Evolutionary conservation across 805 yeast species (phyloP).

Genomic region (Pichia thaimueangensis): DNA sequence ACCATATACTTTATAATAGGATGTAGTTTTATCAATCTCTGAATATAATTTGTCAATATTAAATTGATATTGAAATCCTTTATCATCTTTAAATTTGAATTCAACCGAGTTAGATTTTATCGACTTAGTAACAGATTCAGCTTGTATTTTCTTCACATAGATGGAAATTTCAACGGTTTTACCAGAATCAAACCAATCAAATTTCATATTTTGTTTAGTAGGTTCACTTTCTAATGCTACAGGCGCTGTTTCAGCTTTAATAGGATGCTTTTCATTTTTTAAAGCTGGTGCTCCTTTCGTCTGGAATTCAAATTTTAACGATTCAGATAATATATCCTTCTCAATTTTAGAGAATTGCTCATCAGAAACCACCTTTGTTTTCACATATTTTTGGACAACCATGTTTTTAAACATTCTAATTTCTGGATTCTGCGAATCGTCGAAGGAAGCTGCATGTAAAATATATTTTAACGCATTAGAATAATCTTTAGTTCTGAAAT

Average conservation of each 20-base stretch:
- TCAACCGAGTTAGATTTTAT: conserved; percentile 32
- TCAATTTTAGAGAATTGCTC: conserved; percentile 5
- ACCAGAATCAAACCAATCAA: conserved; percentile 72
- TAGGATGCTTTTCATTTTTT: too few relatives aligned
- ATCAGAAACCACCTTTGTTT: conserved; percentile 30
- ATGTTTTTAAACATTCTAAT: conserved; percentile 42
- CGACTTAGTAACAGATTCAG: conserved; percentile 38
- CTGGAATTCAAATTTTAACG: background rate
- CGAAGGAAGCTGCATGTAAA: conserved; percentile 35
- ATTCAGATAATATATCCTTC: background rate
- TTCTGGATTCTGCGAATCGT: conserved; percentile 38
- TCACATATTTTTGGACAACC: conserved; percentile 28
- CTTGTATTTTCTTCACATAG: conserved; percentile 60
- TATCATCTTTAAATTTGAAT: conserved; percentile 42
- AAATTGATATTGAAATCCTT: conserved; percentile 47
- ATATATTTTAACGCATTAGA: conserved; percentile 37
- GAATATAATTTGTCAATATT: conserved; percentile 47
- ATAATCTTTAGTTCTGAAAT: conserved; percentile 38
- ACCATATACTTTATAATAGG: conserved; percentile 47
- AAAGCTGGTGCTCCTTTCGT: too few relatives aligned
- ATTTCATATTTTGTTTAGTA: conserved; percentile 32
- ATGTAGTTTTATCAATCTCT: conserved; percentile 40
- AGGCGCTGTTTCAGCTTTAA: too few relatives aligned
- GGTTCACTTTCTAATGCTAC: background rate
- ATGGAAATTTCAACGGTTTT: conserved; percentile 56